Base-by-base conservation (phyloP, 2,329 filamentous ascomycete species). In the Cladosporium cucumerinum region DNA sequence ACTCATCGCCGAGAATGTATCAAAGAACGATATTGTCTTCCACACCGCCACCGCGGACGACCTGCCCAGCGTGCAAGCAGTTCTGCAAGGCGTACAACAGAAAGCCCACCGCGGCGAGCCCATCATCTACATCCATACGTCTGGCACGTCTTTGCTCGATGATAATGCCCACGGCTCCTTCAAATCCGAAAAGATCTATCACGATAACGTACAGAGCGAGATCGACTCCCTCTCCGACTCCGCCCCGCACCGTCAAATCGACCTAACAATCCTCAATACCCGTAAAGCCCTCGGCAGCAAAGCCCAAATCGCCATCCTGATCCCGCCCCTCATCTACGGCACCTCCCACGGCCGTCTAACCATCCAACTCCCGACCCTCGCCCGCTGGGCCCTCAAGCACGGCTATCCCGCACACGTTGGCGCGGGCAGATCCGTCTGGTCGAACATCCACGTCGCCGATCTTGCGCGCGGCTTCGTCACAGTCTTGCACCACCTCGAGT, bases 21-120 rank as follows among this genome's bases (percentile, higher is more conserved):
- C 72, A 2, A 66, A 75, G 25, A 74, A 75, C 66, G 81, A 84
- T 59, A 78, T 82, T 10, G 72, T 80, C 43, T 73, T 84, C 62
- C 81, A 84, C 71, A 82, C 79, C 8, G 82, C 82, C 14, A 82
- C 80, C 4, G 80, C 81, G 4, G 82, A 84, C 71, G 77, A 84
- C 65, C 70, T 81, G 21, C 78, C 79, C 12, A 80, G 78, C 14
- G 81, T 76, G 1, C 68, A 80, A 68, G 80, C 81, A 18, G 75
- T 84, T 14, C 70, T 84, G 4, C 75, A 77, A 11, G 82, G 80
- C 7, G 70, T 84, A 59, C 68, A 77, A 61, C 77, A 80, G 8
- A 76, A 79, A 1, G 67, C 72, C 1, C 26, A 32, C 5, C 68
- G 76, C 36, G 75, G 74, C 12, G 75, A 78, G 30, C 65, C 65